Evolutionary conservation across 2,329 filamentous ascomycete genomes (phyloP).

Genomic region (Cadophora gregata): DNA sequence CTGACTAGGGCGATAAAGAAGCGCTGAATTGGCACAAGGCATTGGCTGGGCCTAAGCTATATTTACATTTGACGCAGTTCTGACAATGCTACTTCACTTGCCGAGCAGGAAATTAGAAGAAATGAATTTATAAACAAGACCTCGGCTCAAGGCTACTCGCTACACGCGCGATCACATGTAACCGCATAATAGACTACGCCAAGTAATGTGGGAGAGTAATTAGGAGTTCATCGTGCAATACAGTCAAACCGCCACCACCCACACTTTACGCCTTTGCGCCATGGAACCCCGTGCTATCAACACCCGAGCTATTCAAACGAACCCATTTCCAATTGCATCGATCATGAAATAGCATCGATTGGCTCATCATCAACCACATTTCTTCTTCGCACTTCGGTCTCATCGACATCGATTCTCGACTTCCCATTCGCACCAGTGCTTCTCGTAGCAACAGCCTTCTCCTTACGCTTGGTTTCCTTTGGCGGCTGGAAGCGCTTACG

Average conservation of each 20-base stretch:
- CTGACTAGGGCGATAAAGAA: too few relatives aligned
- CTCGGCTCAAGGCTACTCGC: neutral
- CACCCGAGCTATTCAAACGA: neutral
- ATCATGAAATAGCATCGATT: slow-evolving; percentile 33
- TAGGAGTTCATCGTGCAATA: neutral
- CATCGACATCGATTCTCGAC: slow-evolving; percentile 40
- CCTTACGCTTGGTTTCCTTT: slow-evolving; percentile 44
- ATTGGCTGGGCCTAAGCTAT: too few relatives aligned
- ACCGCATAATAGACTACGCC: neutral
- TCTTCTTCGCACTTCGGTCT: slow-evolving; percentile 43
- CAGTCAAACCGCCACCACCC: neutral
- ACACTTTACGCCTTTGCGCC: neutral
- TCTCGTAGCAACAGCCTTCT: slow-evolving; percentile 39
- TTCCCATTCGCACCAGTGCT: slow-evolving; percentile 41
- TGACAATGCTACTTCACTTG: neutral
- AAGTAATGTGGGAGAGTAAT: neutral
- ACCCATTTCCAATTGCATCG: neutral
- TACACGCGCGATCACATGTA: neutral
- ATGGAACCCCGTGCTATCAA: neutral
- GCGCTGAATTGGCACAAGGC: too few relatives aligned
- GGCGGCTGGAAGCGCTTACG: slow-evolving; percentile 73
- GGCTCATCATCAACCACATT: slow-evolving; percentile 35
- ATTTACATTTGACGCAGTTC: neutral
- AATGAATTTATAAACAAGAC: neutral
- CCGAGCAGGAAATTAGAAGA: neutral